Evolutionary conservation across 164 flowering plant genomes (phyloP).

Genomic region (Vitis labrusca): DNA sequence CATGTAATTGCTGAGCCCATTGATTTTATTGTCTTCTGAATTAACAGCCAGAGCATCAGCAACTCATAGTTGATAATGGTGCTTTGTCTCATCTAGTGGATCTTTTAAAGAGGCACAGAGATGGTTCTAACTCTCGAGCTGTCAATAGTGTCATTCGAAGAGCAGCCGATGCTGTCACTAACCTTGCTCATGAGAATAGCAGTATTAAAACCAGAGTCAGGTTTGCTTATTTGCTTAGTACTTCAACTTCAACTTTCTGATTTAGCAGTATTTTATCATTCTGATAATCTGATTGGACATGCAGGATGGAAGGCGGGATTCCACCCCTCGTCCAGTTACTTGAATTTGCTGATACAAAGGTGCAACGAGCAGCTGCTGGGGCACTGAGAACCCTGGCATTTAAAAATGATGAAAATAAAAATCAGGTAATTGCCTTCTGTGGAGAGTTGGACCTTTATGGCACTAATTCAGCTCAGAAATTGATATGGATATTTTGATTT

Average conservation of each 20-base stretch:
- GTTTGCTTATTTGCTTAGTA: slow-evolving; percentile 34
- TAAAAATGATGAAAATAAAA: slow-evolving; percentile 96
- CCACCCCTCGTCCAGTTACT: slow-evolving; percentile 98
- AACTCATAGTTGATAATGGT: slow-evolving; percentile 88
- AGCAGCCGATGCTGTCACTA: slow-evolving; percentile 98
- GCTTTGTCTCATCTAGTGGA: slow-evolving; percentile 87
- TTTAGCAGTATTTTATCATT: slow-evolving; percentile 5
- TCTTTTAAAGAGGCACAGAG: slow-evolving; percentile 66
- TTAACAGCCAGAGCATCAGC: slow-evolving; percentile 97
- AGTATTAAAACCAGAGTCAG: slow-evolving; percentile 89
- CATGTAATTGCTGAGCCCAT: not conserved
- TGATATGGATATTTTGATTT: slow-evolving; percentile 4
- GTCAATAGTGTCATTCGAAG: slow-evolving; percentile 87
- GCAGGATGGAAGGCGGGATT: slow-evolving; percentile 94
- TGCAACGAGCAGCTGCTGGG: slow-evolving; percentile 99
- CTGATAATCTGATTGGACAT: slow-evolving; percentile 9
- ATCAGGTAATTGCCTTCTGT: slow-evolving; percentile 54
- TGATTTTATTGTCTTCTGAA: slow-evolving; percentile 1
- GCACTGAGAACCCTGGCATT: slow-evolving; percentile 94
- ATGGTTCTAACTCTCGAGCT: slow-evolving; percentile 58
- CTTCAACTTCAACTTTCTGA: slow-evolving; percentile 4
- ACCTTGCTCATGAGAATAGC: slow-evolving; percentile 98
- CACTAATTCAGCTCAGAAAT: not conserved
- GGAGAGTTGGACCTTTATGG: slow-evolving; percentile 4
- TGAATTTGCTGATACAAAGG: slow-evolving; percentile 81